Evolutionary conservation across 345 rosid genomes (phyloP).

Genomic region (Citrus maxima): DNA sequence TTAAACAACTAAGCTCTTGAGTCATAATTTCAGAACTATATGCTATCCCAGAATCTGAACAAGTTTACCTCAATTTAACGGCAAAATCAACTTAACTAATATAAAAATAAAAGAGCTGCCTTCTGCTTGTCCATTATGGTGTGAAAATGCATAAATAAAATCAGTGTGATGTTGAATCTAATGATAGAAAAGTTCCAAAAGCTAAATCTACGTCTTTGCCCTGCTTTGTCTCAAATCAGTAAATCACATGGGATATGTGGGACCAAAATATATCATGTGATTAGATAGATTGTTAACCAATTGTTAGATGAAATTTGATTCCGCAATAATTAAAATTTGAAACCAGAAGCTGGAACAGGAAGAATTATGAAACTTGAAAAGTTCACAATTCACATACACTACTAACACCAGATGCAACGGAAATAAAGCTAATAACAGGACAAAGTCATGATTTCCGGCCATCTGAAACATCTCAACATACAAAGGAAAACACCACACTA

Average conservation of each 20-base stretch:
- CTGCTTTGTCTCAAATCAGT: slow-evolving; percentile 13
- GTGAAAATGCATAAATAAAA: not conserved
- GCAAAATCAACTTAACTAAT: not conserved
- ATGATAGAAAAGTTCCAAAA: slow-evolving; percentile 17
- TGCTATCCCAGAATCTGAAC: not conserved
- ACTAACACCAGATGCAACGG: slow-evolving; percentile 35
- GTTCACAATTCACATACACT: slow-evolving; percentile 48
- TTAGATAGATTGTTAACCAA: slow-evolving; percentile 26
- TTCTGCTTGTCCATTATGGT: not conserved
- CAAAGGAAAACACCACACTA: slow-evolving; percentile 59
- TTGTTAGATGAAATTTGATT: slow-evolving; percentile 26
- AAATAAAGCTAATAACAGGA: slow-evolving; percentile 37
- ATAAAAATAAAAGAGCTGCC: not conserved
- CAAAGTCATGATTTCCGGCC: slow-evolving; percentile 43
- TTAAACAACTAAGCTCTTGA: not conserved
- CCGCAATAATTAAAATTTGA: slow-evolving; percentile 31
- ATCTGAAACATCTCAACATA: slow-evolving; percentile 47
- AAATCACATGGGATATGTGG: slow-evolving; percentile 18
- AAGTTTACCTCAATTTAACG: not conserved
- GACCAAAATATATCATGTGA: slow-evolving; percentile 25
- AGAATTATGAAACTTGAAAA: slow-evolving; percentile 14
- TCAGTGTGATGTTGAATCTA: not conserved
- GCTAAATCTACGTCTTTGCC: slow-evolving; percentile 30
- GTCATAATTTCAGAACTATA: not conserved
- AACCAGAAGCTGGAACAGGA: slow-evolving; percentile 17